Base-by-base conservation (phyloP, 2,329 filamentous ascomycete species). In the Alternaria triticina region DNA sequence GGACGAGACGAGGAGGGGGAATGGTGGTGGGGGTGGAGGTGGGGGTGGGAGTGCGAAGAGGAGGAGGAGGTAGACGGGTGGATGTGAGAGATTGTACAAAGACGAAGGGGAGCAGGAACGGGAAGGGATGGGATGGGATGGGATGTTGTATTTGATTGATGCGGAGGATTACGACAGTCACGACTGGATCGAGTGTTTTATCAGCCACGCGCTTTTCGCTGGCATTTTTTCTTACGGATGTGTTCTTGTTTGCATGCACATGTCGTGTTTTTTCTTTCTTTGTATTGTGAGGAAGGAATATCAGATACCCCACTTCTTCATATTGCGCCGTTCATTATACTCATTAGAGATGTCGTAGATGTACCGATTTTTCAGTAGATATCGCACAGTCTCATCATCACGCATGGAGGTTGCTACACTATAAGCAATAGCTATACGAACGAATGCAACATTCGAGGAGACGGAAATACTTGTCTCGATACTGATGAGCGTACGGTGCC, bases 31-130 rank as follows among this genome's bases (percentile, higher is more conserved):
- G 20, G 20, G 20, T 22, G 20, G 13, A 13, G 30, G 33, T 36
- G 33, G n/a, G n/a, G 4, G 36, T 8, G 49, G 5, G 33, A 75
- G 73, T 57, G 74, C 73, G 15, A 79, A 79, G 65, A 64, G 76
- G 67, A 70, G 72, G 61, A 76, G 61, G 68, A 72, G 70, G 52
- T 78, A 23, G 25, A 20, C 12, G 43, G 20, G 43, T 20, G 17
- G 6, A 17, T 45, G 3, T 4, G 10, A 40, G 36, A 40, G 36
- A 40, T 45, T 22, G 17, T 45, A 45, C 20, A 45, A 20, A 45
- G 43, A 12, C 6, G 1, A 20, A 45, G 3, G 2, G 43, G 11
- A 30, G 8, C 12, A n/a, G 45, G 0, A 3, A 36, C 8, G 9
- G 36, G 4, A n/a, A 1, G 33, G 36, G 15, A 40, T 17, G 36